Percentiles rank a stretch among this genome's conserved stretches.
Evolutionary conservation across 495 filamentous ascomycete species (phyloP).

Genomic region (Aspergillus ostianus): DNA sequence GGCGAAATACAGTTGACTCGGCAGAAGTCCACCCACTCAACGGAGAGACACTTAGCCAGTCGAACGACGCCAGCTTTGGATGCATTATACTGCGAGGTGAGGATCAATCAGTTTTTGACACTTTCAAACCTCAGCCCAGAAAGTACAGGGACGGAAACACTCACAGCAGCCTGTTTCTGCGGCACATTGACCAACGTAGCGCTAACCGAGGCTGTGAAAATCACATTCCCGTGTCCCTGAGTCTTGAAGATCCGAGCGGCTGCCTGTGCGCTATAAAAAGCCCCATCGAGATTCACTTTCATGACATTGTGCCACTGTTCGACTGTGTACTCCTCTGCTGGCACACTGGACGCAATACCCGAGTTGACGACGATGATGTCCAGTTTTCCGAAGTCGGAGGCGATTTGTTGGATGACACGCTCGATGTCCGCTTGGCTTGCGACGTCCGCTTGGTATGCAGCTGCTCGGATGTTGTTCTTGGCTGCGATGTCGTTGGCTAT

Average conservation of each 20-base stretch:
- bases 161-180: constrained; percentile 42
- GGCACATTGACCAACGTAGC: constrained; percentile 46
- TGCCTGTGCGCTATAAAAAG: constrained; percentile 46
- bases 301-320: constrained; percentile 40
- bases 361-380: constrained; percentile 79
- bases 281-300: constrained; percentile 48
- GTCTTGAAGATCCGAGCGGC: constrained; percentile 41
- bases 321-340: constrained; percentile 36
- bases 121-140: neutral
- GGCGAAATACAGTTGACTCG: constrained; percentile 44
- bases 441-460: constrained; percentile 70
- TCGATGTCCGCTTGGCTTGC: constrained; percentile 55
- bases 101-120: neutral
- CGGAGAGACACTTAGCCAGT: constrained; percentile 28
- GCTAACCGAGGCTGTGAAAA: constrained; percentile 44
- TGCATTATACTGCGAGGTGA: constrained; percentile 30
- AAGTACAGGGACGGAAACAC: neutral
- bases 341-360: constrained; percentile 54
- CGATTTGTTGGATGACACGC: constrained; percentile 50
- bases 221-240: constrained; percentile 40
- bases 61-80: constrained; percentile 35
- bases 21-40: constrained; percentile 37
- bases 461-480: constrained; percentile 63
- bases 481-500: constrained; percentile 68
- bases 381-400: constrained; percentile 64